A percentile compares a stretch with the other conserved stretches of the same genome.
These are phyloP conservation scores for Leucoagaricus sp. DNA, from an alignment of 1,284 basidiomycete genomes.

Conservation along the genomic window DNA sequence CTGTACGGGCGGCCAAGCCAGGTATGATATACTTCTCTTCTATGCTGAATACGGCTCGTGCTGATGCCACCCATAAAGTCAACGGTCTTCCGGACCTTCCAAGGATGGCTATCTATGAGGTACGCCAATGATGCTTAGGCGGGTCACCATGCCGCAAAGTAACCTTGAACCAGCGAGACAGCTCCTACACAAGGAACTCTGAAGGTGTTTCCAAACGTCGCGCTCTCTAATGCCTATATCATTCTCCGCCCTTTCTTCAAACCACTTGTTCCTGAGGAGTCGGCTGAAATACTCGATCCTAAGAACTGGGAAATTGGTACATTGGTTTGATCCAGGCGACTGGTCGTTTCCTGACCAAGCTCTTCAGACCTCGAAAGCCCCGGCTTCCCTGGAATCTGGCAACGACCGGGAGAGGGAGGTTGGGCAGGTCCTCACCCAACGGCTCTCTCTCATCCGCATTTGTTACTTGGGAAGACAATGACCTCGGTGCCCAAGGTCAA, in stretches of 20 bases:
- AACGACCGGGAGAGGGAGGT: constrained; percentile 40
- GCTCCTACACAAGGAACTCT: constrained; percentile 79
- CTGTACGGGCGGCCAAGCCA: constrained; percentile 62
- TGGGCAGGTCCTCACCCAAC: constrained; percentile 58
- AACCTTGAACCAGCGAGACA: constrained; percentile 50
- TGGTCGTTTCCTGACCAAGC: background rate
- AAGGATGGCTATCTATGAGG: constrained; percentile 76
- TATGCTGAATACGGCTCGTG: background rate
- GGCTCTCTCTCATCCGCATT: constrained; percentile 60
- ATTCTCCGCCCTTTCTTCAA: constrained; percentile 86
- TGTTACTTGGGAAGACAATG: constrained; percentile 73
- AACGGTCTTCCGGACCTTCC: constrained; percentile 79
- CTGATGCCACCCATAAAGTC: constrained; percentile 33
- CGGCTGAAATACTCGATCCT: constrained; percentile 49
- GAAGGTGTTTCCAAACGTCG: constrained; percentile 74
- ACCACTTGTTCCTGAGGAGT: constrained; percentile 41
- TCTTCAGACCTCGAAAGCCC: constrained; percentile 51
- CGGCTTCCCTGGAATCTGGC: constrained; percentile 61
- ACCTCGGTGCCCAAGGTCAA: constrained; percentile 70
- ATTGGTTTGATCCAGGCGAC: constrained; percentile 14
- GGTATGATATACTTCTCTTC: constrained; percentile 28
- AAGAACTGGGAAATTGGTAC: constrained; percentile 75
- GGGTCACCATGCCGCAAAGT: too few relatives aligned
- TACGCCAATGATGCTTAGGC: constrained; percentile 23
- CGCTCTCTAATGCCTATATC: constrained; percentile 76